Evolutionary conservation across 371 early-diverging fungal genomes (phyloP).

Genomic region (Dichotomocladium elegans): DNA sequence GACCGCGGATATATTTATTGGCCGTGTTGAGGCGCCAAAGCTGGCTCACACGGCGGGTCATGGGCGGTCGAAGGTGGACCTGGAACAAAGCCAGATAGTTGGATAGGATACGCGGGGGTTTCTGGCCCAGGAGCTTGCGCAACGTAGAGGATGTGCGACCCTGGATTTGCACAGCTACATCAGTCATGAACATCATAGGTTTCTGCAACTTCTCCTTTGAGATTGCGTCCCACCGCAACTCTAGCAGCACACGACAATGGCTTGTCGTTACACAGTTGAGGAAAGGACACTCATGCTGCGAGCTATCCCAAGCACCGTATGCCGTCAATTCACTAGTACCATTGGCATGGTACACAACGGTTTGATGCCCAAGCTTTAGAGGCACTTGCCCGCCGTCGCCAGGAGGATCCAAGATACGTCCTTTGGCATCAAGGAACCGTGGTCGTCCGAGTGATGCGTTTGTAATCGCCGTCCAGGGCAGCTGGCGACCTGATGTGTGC

Average conservation of each 20-base stretch:
- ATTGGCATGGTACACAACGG: conserved; percentile 47
- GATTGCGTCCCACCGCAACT: conserved; percentile 55
- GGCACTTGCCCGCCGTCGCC: conserved; percentile 45
- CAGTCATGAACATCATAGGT: conserved; percentile 59
- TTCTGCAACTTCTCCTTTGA: conserved; percentile 57
- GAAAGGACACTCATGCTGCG: conserved; percentile 69
- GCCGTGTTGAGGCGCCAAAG: conserved; percentile 78
- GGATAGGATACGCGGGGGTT: conserved; percentile 28
- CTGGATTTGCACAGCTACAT: conserved; percentile 60
- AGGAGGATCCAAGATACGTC: conserved; percentile 53
- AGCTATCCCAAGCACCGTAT: conserved; percentile 81
- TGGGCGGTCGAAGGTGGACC: conserved; percentile 55
- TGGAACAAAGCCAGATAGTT: conserved; percentile 54
- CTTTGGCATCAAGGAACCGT: conserved; percentile 63
- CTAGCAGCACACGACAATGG: conserved; percentile 55
- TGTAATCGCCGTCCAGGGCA: conserved; percentile 59
- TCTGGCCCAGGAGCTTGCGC: conserved; percentile 22
- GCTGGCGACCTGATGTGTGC: conserved; percentile 73
- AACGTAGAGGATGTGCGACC: conserved; percentile 44
- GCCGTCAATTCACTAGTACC: conserved; percentile 61
- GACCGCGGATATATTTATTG: conserved; percentile 80
- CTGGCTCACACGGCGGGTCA: conserved; percentile 54
- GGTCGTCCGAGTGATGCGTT: conserved; percentile 63
- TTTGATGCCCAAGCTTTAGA: conserved; percentile 46
- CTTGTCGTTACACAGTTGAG: conserved; percentile 68